phyloP scores from a whole-genome alignment of 2,329 filamentous ascomycete genomes.

The Sporothrix brunneoviolacea region DNA sequence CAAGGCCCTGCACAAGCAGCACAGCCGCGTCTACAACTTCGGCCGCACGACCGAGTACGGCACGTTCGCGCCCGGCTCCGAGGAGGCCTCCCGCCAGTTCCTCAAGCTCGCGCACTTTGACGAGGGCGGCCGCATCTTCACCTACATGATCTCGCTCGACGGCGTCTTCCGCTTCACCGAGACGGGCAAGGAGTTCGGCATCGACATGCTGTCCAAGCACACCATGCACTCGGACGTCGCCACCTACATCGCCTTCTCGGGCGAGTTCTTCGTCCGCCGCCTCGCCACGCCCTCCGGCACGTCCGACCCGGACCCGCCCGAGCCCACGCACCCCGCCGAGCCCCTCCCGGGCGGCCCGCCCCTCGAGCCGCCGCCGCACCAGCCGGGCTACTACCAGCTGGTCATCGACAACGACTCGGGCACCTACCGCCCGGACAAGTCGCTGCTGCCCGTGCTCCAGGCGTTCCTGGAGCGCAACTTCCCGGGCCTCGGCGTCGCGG shows the following conservation, averaged over 20 bases:
- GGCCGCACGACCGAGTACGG: conserved; percentile 70
- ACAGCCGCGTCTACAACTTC: conserved; percentile 83
- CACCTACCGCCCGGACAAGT: conserved; percentile 82
- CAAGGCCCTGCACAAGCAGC: conserved; percentile 83
- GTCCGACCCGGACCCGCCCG: conserved; percentile 35
- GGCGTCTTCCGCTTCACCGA: conserved; percentile 86
- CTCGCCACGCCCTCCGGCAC: conserved; percentile 44
- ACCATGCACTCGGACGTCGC: conserved; percentile 94
- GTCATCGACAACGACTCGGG: conserved; percentile 94
- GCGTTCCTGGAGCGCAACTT: conserved; percentile 66
- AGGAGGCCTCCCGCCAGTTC: conserved; percentile 70
- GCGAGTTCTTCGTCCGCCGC: conserved; percentile 84
- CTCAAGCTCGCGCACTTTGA: conserved; percentile 82
- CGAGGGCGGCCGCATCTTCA: conserved; percentile 79
- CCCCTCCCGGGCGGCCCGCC: conserved; percentile 43
- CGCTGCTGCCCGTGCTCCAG: conserved; percentile 64
- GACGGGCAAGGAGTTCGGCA: conserved; percentile 90
- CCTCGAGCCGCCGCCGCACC: conserved; percentile 33
- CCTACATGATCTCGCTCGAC: conserved; percentile 85
- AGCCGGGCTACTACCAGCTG: conserved; percentile 66
- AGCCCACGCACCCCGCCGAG: conserved; percentile 46
- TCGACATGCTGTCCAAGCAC: conserved; percentile 89
- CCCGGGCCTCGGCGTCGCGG: conserved; percentile 66
- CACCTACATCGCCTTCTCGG: conserved; percentile 84
- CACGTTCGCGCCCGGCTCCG: conserved; percentile 56